phyloP scores from a whole-genome alignment of 2,329 filamentous ascomycete genomes.

The Trematosphaeria pertusa region DNA sequence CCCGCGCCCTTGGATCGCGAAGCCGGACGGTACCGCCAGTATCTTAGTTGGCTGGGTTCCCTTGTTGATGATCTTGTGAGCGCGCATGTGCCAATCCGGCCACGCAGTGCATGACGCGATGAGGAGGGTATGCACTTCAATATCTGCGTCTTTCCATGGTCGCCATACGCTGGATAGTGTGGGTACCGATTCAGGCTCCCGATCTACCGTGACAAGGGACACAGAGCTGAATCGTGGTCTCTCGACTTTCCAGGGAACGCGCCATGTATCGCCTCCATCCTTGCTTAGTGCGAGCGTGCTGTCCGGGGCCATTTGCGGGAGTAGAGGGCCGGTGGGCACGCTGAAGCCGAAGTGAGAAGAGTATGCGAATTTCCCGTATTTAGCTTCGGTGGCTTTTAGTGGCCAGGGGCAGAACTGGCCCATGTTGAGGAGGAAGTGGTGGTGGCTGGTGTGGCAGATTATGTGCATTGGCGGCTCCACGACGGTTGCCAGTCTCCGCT shows the following conservation, averaged over 20 bases:
- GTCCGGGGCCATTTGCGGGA: constrained; percentile 52
- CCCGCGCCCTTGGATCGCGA: constrained; percentile 38
- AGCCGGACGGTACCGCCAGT: constrained; percentile 32
- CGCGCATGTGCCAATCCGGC: constrained; percentile 40
- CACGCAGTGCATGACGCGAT: constrained; percentile 32
- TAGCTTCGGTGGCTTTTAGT: constrained; percentile 44
- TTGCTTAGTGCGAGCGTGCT: constrained; percentile 48
- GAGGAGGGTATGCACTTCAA: constrained; percentile 30
- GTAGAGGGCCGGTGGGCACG: constrained; percentile 48
- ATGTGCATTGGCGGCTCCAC: constrained; percentile 53
- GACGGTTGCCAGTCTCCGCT: constrained; percentile 1
- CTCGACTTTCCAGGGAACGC: constrained; percentile 43
- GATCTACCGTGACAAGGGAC: constrained; percentile 3
- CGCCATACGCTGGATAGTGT: constrained; percentile 31
- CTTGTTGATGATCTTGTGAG: constrained; percentile 26
- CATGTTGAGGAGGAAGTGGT: constrained; percentile 40
- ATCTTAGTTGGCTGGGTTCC: constrained; percentile 4
- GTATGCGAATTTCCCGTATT: constrained; percentile 46
- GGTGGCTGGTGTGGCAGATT: constrained; percentile 48
- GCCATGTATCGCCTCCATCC: constrained; percentile 50
- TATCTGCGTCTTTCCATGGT: constrained; percentile 37
- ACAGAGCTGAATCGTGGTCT: constrained; percentile 13
- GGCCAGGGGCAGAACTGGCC: constrained; percentile 47
- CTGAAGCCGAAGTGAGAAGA: constrained; percentile 47
- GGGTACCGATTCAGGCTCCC: constrained; percentile 15